Evolutionary conservation across 768 basidiomycete species (phyloP).

Genomic region (Termitomyces sp.): DNA sequence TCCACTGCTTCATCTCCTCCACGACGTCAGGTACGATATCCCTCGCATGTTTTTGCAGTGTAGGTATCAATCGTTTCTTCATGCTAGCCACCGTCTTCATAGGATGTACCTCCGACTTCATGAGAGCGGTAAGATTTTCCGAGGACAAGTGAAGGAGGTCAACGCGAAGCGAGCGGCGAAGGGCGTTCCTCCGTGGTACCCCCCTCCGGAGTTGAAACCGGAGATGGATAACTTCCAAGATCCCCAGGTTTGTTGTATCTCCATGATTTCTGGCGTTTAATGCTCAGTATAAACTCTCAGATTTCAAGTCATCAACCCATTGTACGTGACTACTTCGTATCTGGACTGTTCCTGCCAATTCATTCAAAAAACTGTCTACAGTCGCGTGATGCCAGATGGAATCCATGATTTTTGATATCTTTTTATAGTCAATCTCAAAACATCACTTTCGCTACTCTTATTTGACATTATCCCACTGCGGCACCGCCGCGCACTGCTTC

Average conservation of each 20-base stretch:
- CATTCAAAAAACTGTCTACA: background rate
- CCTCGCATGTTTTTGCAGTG: background rate
- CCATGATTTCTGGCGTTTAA: background rate
- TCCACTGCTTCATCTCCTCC: conserved; percentile 25
- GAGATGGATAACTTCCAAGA: conserved; percentile 39
- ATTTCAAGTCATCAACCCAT: background rate
- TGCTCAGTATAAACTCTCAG: background rate
- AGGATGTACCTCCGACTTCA: conserved; percentile 26
- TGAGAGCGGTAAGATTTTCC: conserved; percentile 19
- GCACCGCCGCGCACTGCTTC: too few species aligned
- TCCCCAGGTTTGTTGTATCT: conserved; percentile 23
- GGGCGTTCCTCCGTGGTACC: conserved; percentile 8
- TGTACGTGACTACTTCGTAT: background rate
- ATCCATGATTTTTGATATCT: too few species aligned
- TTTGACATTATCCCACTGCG: too few species aligned
- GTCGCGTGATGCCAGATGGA: background rate
- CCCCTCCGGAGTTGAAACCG: conserved; percentile 5
- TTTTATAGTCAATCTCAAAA: too few species aligned
- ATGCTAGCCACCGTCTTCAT: conserved; percentile 29
- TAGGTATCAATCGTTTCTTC: background rate
- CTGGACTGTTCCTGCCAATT: background rate
- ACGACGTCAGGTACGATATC: conserved; percentile 18
- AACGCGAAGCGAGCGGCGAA: conserved; percentile 16
- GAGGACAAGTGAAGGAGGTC: conserved; percentile 15
- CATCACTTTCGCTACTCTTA: too few species aligned